Conservation (phyloP, 108 stramenopile species). For the Nannochloropsis granulata region DNA sequence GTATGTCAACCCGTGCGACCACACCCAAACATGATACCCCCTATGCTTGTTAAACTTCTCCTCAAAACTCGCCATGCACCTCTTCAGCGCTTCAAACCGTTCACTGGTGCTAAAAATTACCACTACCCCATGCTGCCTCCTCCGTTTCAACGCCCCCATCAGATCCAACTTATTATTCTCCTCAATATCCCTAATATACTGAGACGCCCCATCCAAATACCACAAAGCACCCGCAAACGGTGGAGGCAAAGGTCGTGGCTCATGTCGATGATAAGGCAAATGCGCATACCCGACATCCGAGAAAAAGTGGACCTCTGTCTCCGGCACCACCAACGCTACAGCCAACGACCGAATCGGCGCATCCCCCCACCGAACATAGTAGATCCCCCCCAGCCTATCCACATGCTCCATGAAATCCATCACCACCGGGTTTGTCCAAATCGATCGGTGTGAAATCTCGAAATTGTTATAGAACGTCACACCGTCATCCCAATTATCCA, state of each 20-base stretch:
- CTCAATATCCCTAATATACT: neutral
- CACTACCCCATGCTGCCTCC: neutral
- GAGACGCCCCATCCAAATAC: neutral
- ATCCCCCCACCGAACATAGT: slow-evolving; percentile 9
- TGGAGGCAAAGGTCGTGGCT: neutral
- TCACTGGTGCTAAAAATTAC: neutral
- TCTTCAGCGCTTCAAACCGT: neutral
- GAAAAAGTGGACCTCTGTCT: neutral
- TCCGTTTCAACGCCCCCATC: neutral
- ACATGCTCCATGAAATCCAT: neutral
- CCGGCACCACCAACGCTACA: neutral
- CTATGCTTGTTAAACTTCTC: neutral
- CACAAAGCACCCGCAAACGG: neutral
- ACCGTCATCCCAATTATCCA: slow-evolving; percentile 1
- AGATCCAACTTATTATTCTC: neutral
- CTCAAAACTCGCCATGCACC: neutral
- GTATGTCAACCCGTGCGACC: neutral
- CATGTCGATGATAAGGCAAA: neutral
- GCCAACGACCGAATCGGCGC: slow-evolving; percentile 7
- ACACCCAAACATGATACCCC: neutral
- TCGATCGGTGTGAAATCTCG: neutral
- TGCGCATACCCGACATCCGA: slow-evolving; percentile 3
- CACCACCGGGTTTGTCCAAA: slow-evolving; percentile 2
- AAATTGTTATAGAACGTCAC: slow-evolving; percentile 15
- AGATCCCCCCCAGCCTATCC: slow-evolving; percentile 6